Conservation (phyloP, 2,329 filamentous ascomycete species). For the Botrytis paeoniae region DNA sequence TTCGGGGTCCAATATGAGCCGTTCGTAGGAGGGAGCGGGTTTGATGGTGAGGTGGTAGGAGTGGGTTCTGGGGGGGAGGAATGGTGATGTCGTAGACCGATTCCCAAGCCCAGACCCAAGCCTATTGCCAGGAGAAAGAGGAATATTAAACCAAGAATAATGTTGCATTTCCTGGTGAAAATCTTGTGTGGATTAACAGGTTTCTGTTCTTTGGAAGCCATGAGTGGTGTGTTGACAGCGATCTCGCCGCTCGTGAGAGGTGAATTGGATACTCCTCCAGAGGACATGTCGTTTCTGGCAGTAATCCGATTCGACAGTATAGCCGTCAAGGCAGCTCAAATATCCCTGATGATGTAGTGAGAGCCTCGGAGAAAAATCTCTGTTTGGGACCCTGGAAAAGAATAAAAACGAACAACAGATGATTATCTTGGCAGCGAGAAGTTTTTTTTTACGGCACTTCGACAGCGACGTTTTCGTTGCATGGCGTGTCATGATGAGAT, state of each 20-base stretch:
- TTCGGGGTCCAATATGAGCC: constrained; percentile 16
- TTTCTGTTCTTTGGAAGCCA: background rate
- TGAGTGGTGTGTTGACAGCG: background rate
- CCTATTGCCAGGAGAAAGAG: constrained; percentile 15
- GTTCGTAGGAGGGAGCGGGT: constrained; percentile 12
- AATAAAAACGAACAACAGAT: background rate
- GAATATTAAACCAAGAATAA: constrained; percentile 16
- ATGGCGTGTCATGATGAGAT: background rate
- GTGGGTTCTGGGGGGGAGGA: background rate
- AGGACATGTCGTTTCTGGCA: constrained; percentile 13
- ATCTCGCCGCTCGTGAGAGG: constrained; percentile 14
- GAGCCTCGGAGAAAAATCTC: background rate
- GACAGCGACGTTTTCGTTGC: constrained; percentile 1
- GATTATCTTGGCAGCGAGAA: background rate
- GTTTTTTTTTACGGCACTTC: background rate
- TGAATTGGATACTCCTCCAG: constrained; percentile 16
- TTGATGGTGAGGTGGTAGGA: background rate
- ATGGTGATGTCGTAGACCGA: constrained; percentile 11
- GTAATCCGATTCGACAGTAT: background rate
- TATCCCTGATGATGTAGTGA: constrained; percentile 1
- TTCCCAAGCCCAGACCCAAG: constrained; percentile 13
- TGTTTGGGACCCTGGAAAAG: background rate
- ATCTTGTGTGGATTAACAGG: constrained; percentile 14
- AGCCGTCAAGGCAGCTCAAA: background rate
- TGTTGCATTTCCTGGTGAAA: constrained; percentile 20